phyloP scores from a whole-genome alignment of 2,329 filamentous ascomycete genomes.

The Beauveria brongniartii region DNA sequence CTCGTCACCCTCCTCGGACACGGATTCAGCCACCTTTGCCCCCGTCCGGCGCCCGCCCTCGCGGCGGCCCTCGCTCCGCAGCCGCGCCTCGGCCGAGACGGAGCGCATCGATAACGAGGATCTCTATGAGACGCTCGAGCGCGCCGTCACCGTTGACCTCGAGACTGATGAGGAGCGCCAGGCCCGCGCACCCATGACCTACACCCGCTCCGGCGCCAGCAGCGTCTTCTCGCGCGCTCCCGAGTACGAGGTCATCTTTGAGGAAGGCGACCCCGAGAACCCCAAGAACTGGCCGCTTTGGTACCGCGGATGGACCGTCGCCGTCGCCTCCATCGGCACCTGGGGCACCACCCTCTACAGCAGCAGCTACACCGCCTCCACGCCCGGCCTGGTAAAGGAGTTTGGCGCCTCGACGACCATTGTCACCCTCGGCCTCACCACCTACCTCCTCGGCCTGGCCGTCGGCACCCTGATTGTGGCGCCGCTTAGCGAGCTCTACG shows the following conservation, averaged over 20 bases:
- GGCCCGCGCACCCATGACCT: constrained; percentile 37
- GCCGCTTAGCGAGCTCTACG: constrained; percentile 64
- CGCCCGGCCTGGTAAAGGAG: constrained; percentile 59
- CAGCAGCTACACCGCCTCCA: constrained; percentile 68
- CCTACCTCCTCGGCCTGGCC: constrained; percentile 69
- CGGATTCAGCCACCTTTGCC: background rate
- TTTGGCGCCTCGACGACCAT: constrained; percentile 53
- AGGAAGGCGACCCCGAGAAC: constrained; percentile 53
- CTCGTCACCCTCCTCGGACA: background rate
- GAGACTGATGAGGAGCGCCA: constrained; percentile 32
- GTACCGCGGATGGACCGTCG: constrained; percentile 34
- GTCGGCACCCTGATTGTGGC: constrained; percentile 64
- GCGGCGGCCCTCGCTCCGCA: background rate
- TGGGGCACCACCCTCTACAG: constrained; percentile 61
- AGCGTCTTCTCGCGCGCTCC: constrained; percentile 37
- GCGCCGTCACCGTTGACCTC: constrained; percentile 23
- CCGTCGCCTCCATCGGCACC: constrained; percentile 37
- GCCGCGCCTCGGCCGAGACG: constrained; percentile 10
- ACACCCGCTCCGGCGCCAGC: constrained; percentile 30
- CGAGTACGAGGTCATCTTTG: constrained; percentile 68
- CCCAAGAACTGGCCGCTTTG: constrained; percentile 59
- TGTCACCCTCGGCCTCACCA: constrained; percentile 69
- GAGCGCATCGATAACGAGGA: constrained; percentile 16
- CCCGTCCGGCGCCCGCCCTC: background rate
- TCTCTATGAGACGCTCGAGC: constrained; percentile 24